Base-by-base conservation (phyloP, 495 filamentous ascomycete genomes). In the Annulohypoxylon moriforme region DNA sequence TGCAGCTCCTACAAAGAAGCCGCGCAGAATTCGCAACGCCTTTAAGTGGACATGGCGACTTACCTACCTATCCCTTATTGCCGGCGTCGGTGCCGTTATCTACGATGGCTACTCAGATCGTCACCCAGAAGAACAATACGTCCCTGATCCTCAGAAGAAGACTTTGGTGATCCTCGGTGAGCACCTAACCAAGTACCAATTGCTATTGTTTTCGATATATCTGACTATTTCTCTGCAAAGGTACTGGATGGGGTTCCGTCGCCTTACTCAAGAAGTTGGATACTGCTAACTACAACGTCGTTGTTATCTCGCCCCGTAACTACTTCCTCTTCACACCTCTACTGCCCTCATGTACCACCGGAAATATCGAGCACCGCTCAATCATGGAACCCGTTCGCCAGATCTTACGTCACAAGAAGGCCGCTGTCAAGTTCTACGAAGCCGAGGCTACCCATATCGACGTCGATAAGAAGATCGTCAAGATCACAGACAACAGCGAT, bases 311-410 rank as follows among this genome's bases (percentile, higher is more conserved):
- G 44, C 96, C 96, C 61, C 93, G 96, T 74, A 98, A 98, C 83
- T 99, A 96, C 88, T 99, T 99, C 90, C 91, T 99, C 64, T 99
- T 98, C 87, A 99, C 96, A 16, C 96, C 96, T 44, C 89, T 99
- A 49, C 88, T 99, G 44, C 96, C 96, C 58, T 97, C 94, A 78
- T 98, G 96, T 82, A 98, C 96, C 24, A 97, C 93, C 57, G 96
- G 96, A 79, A 91, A 92, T 72, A 95, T 99, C 77, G 96, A 99
- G 85, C 96, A 98, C 85, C 93, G 96, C 77, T 97, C 94, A 69
- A 98, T 99, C 81, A 98, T 99, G 94, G 96, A 99, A 85, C 96
- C 96, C 27, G 89, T 99, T 68, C 91, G 96, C 68, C 96, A 95
- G 79, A 96, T 99, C 79, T 85, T 96, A 34, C 91, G 94, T 71